Conservation (phyloP, 2,329 filamentous ascomycete genomes). For the Fusarium sp. region DNA sequence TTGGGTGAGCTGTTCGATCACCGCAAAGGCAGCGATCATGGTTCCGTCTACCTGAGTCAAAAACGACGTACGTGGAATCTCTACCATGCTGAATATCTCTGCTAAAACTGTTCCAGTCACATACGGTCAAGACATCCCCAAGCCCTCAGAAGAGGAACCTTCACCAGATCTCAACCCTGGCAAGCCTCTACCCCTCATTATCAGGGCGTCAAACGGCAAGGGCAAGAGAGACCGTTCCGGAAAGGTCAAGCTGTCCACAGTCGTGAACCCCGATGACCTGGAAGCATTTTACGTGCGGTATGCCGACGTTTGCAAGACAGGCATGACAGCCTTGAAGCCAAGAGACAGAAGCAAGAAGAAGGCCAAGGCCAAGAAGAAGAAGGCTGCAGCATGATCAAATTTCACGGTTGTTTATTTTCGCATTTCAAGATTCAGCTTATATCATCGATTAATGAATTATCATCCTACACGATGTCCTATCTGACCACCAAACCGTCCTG, state of each 20-base stretch:
- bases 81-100: neutral
- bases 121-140: conserved; percentile 56
- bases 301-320: conserved; percentile 88
- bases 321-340: conserved; percentile 92
- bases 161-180: conserved; percentile 70
- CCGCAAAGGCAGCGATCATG: conserved; percentile 76
- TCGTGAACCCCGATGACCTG: conserved; percentile 80
- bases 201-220: conserved; percentile 87
- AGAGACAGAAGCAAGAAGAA: conserved; percentile 90
- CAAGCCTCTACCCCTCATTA: conserved; percentile 75
- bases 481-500: conserved; percentile 11
- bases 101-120: conserved; percentile 52
- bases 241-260: conserved; percentile 82
- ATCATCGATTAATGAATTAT: conserved; percentile 37
- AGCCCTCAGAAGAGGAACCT: conserved; percentile 59
- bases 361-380: conserved; percentile 80
- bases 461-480: conserved; percentile 16
- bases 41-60: conserved; percentile 79
- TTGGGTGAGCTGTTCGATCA: conserved; percentile 75
- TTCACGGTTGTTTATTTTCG: neutral
- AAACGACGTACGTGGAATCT: conserved; percentile 71
- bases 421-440: conserved; percentile 5
- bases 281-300: conserved; percentile 86
- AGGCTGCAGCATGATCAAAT: conserved; percentile 47
- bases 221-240: conserved; percentile 65